phyloP scores from a whole-genome alignment of 2,329 filamentous ascomycete species.

The Thelonectria discophora region DNA sequence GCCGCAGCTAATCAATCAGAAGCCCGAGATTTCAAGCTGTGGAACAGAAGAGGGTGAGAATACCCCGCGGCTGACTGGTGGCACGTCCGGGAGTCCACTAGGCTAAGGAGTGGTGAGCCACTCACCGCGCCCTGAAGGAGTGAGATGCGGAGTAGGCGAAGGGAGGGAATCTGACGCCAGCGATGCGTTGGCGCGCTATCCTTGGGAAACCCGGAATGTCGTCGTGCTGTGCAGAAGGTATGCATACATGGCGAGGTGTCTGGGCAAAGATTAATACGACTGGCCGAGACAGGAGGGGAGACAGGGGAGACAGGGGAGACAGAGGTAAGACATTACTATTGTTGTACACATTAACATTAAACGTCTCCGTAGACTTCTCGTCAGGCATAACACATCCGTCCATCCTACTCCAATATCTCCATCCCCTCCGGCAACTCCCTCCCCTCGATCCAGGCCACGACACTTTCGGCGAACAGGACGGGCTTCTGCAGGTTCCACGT shows the following conservation, averaged over 20 bases:
- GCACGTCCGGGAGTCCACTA: slow-evolving; percentile 15
- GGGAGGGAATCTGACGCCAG: slow-evolving; percentile 1
- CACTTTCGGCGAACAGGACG: slow-evolving; percentile 48
- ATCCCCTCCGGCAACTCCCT: slow-evolving; percentile 40
- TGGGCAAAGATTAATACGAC: not conserved
- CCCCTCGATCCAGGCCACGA: slow-evolving; percentile 49
- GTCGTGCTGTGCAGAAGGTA: not conserved
- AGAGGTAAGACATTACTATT: not conserved
- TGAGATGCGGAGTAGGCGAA: not conserved
- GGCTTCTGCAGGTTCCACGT: slow-evolving; percentile 54
- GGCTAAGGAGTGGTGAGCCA: slow-evolving; percentile 16
- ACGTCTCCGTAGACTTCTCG: too few relatives aligned
- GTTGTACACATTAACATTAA: not conserved
- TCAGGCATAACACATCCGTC: too few relatives aligned
- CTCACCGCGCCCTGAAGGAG: slow-evolving; percentile 1
- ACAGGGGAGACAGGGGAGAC: too few relatives aligned
- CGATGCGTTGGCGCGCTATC: slow-evolving; percentile 16
- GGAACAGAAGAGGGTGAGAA: slow-evolving; percentile 8
- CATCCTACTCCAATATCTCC: slow-evolving; percentile 30
- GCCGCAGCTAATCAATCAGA: slow-evolving; percentile 18
- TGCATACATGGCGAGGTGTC: not conserved
- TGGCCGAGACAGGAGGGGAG: too few relatives aligned
- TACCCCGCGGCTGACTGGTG: slow-evolving; percentile 14
- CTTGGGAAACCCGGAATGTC: not conserved
- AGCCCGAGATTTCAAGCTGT: slow-evolving; percentile 17